Evolutionary conservation across 345 rosid species (phyloP).

Genomic region (Mallotus nudiflorus): DNA sequence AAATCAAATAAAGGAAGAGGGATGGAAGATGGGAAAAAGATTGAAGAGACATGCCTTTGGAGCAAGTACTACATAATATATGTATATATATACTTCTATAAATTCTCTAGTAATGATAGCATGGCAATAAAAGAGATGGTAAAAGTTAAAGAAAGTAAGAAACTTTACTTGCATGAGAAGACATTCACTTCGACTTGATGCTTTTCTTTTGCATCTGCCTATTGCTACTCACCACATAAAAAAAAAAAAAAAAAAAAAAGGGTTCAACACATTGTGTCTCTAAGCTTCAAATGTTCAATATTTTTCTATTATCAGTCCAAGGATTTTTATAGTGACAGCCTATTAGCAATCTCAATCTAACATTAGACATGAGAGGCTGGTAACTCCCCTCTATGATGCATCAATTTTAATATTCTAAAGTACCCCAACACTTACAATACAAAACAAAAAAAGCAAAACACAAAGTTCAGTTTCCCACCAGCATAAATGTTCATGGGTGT

Average conservation of each 20-base stretch:
- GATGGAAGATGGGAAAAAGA: background rate
- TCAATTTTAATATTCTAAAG: too few relatives aligned
- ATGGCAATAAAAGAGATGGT: background rate
- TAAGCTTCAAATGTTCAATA: too few relatives aligned
- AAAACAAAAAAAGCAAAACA: too few relatives aligned
- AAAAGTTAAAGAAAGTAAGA: too few relatives aligned
- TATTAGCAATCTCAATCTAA: too few relatives aligned
- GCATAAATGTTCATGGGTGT: background rate
- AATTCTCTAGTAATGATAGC: background rate
- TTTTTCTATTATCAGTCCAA: too few relatives aligned
- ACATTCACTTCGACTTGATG: constrained; percentile 17
- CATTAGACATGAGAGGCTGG: too few relatives aligned
- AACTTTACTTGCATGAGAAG: constrained; percentile 27
- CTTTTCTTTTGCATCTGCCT: constrained; percentile 25
- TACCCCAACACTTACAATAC: too few relatives aligned
- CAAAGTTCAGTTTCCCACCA: background rate
- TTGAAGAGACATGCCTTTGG: background rate
- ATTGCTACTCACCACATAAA: background rate
- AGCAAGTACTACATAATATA: background rate
- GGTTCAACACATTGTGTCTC: background rate
- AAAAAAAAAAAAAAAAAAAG: too few relatives aligned
- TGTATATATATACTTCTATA: too few relatives aligned
- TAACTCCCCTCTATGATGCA: too few relatives aligned
- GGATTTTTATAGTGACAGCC: too few relatives aligned
- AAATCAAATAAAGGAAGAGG: background rate